Evolutionary conservation across 2,329 filamentous ascomycete species (phyloP), one percentile per base, ranked within the genome.

Genomic region (Ascosphaera pollenicola): DNA sequence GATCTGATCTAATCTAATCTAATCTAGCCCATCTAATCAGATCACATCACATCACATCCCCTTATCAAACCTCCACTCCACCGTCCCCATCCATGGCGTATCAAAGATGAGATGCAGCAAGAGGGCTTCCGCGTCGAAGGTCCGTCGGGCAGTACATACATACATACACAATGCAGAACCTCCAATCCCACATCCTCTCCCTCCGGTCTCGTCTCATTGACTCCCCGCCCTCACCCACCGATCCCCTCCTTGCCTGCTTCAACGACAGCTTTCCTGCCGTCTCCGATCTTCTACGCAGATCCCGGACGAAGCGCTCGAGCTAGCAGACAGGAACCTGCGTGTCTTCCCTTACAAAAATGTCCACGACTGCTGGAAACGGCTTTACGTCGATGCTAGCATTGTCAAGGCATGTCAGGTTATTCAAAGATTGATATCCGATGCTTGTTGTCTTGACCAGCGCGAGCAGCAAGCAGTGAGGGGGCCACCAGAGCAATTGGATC

Each of bases 321-420:
- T 70, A 17, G 67, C 70, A 1, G 60, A 70, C 41, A 52, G 61
- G 35, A 65, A 68, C 42, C 48, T 75, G 37, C 63, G 68, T 47
- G 59, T 66, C 6, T 71, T 67, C 37, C 69, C 67, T 1, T 74
- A 68, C 48, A 65, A 63, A 39, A 58, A 69, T 42, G 69, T 75
- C 21, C 62, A 65, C 35, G 49, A 46, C 2, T 67, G 65, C 45
- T 75, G 70, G 70, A 56, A 66, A 39, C 57, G 69, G 31, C 49
- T 73, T 24, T 72, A 70, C 47, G 68, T 65, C 1, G 71, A 75
- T 45, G 66, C 68, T 18, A 65, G 62, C 40, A 51, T 75, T 30
- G 56, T 62, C 45, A 59, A 62, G 43, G 65, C 54, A 3, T 54
- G 59, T 39, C 46, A 50, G 21, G 24, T 45, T 17, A 52, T 63